Conservation (phyloP, 805 yeast species). For the Candida sonorensis region DNA sequence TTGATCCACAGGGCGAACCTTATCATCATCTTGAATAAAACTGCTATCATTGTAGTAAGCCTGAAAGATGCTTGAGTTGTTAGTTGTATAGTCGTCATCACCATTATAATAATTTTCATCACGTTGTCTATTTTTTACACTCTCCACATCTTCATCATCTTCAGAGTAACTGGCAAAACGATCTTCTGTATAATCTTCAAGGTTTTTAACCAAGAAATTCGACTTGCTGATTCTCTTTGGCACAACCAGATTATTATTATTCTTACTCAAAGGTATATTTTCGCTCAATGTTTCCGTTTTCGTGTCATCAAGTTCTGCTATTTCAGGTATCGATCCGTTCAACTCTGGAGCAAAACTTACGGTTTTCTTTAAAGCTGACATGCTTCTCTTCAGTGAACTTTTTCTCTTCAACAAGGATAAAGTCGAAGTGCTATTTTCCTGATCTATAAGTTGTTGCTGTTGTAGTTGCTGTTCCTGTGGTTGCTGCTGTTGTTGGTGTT, state of each 20-base stretch:
- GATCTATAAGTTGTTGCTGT: not conserved
- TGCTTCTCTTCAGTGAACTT: slow-evolving; percentile 20
- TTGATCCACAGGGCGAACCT: no score
- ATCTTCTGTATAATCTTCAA: slow-evolving; percentile 25
- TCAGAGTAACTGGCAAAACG: slow-evolving; percentile 12
- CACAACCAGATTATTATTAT: slow-evolving; percentile 12
- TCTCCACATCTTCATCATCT: slow-evolving; percentile 6
- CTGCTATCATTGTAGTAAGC: no score
- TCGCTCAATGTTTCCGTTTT: slow-evolving; percentile 37
- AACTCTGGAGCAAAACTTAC: slow-evolving; percentile 25
- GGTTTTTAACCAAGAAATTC: slow-evolving; percentile 26
- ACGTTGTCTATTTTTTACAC: no score
- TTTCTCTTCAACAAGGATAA: slow-evolving; percentile 16
- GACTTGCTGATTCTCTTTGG: slow-evolving; percentile 22
- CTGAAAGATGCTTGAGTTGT: no score
- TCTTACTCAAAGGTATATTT: slow-evolving; percentile 27
- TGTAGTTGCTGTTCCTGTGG: not conserved
- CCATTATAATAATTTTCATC: no score
- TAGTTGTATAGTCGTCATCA: no score
- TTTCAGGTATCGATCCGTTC: slow-evolving; percentile 7
- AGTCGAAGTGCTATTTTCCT: slow-evolving; percentile 11
- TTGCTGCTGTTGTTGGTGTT: not conserved
- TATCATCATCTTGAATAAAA: slow-evolving; percentile 16
- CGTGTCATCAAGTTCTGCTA: slow-evolving; percentile 28
- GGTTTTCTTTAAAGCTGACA: slow-evolving; percentile 19